These are phyloP conservation scores for Diplodia scrobiculata DNA, from an alignment of 2,329 filamentous ascomycete genomes.

Conservation along the genomic window DNA sequence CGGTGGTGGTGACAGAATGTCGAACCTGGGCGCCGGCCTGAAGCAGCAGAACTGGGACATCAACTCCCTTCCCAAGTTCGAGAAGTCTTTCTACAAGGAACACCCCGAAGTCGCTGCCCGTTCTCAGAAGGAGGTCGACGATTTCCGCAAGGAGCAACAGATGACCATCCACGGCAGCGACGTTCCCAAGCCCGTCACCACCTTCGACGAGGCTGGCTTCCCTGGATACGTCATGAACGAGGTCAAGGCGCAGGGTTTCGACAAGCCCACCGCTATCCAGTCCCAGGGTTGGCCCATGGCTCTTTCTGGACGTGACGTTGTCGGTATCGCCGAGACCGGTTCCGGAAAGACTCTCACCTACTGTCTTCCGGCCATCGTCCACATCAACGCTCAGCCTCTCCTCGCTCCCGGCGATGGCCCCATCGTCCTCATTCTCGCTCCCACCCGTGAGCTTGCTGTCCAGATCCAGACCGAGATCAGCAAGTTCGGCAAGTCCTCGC, in stretches of 20 bases:
- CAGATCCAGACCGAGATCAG: conserved; percentile 99
- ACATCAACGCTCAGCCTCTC: conserved; percentile 98
- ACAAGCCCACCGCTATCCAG: conserved; percentile 91
- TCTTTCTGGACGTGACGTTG: conserved; percentile 93
- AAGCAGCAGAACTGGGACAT: conserved; percentile 90
- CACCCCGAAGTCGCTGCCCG: conserved; percentile 75
- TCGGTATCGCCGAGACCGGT: conserved; percentile 98
- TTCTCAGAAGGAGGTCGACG: conserved; percentile 76
- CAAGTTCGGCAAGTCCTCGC: conserved; percentile 97
- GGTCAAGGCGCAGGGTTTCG: conserved; percentile 97
- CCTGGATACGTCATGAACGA: conserved; percentile 97
- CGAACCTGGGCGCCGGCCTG: conserved; percentile 80
- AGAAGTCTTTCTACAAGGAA: conserved; percentile 99
- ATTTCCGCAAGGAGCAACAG: conserved; percentile 80
- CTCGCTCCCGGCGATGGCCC: conserved; percentile 93
- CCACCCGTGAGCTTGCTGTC: conserved; percentile 95
- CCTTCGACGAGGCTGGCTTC: conserved; percentile 96
- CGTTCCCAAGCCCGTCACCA: conserved; percentile 91
- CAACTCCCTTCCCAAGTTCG: conserved; percentile 83
- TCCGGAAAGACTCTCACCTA: conserved; percentile 99
- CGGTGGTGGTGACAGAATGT: conserved; percentile 90
- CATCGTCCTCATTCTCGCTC: conserved; percentile 92
- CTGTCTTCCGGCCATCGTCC: conserved; percentile 95
- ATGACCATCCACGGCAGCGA: conserved; percentile 80
- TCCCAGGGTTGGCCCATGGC: conserved; percentile 99